These are phyloP conservation scores for Blastomyces parvus DNA, from an alignment of 2,329 filamentous ascomycete genomes.

Conservation along the genomic window DNA sequence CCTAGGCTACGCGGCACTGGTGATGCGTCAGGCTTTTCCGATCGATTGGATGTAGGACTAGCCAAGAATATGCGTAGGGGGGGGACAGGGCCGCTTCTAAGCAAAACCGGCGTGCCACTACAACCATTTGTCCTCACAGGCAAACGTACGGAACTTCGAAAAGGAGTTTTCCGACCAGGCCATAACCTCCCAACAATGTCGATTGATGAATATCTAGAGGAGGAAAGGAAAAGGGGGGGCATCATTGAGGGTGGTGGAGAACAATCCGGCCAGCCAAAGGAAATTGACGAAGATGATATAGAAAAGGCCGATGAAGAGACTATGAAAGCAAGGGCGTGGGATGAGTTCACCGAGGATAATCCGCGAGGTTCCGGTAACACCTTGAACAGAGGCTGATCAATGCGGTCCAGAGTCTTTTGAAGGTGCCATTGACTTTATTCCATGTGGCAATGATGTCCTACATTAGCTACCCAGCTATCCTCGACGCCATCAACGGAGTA, in stretches of 20 bases:
- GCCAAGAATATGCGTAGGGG: slow-evolving; percentile 34
- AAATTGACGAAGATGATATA: slow-evolving; percentile 80
- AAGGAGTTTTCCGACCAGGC: slow-evolving; percentile 77
- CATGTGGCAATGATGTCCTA: neutral
- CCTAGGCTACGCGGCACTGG: slow-evolving; percentile 39
- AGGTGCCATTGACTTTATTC: neutral
- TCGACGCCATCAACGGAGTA: neutral
- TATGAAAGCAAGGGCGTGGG: slow-evolving; percentile 89
- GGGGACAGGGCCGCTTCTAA: slow-evolving; percentile 59
- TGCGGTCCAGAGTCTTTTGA: neutral
- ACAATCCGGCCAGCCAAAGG: slow-evolving; percentile 55
- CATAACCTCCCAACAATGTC: slow-evolving; percentile 96
- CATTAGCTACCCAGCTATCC: neutral
- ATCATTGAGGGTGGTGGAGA: slow-evolving; percentile 88
- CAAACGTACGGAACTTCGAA: slow-evolving; percentile 62
- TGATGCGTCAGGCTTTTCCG: slow-evolving; percentile 51
- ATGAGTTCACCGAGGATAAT: slow-evolving; percentile 87
- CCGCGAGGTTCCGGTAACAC: slow-evolving; percentile 53
- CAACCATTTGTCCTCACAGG: slow-evolving; percentile 82
- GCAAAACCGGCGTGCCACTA: slow-evolving; percentile 69
- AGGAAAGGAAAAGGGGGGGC: slow-evolving; percentile 72
- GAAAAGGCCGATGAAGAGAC: slow-evolving; percentile 84
- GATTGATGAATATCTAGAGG: slow-evolving; percentile 94
- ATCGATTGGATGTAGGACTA: slow-evolving; percentile 62
- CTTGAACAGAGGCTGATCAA: slow-evolving; percentile 37